Base-by-base conservation (phyloP, 768 basidiomycete species). In the Terana coerulea region DNA sequence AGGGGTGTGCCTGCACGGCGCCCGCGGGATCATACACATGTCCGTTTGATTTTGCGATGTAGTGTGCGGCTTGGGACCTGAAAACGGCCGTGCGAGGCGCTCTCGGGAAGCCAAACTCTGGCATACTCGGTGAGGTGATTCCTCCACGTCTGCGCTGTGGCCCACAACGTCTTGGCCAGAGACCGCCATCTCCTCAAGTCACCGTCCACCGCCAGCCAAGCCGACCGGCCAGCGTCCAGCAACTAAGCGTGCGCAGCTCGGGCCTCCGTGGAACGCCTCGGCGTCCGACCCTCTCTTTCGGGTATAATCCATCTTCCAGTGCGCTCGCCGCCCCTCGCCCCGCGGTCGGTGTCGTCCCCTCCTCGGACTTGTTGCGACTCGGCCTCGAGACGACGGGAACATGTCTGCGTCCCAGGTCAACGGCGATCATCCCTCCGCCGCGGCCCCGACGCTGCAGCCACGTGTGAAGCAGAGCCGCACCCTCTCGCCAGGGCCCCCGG, bases 381-480 rank as follows among this genome's bases (percentile, higher is more conserved):
- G 26, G 34, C 35, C 37, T 26, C 34, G 35, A 30, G 43, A 52
- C 21, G 41, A 31, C 37, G 11, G 25, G 21, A 21, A 40, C 15
- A 47, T 41, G 52, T 39, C 52, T 35, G 11, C 52, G 26, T 43
- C 45, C 25, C 46, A 47, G 36, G 33, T 31, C 11, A 47, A 48
- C 19, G 46, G 46, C 52, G 52, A 43, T 43, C 41, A 48, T 39
- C 30, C 39, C 26, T n/a, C 53, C 21, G 17, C 34, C 25, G 21
- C 25, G 11, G 14, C 40, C 47, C 33, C 49, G 12, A 9, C 40
- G 5, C 10, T 19, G 3, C 52, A 57, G 10, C 34, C 48, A 22
- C 56, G 56, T 11, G 47, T 51, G 9, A 57, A 57, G 33, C 52
- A 54, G 14, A 21, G 43, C 31, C 52, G 56, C 28, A 47, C 56